Percentiles rank a stretch among this genome's conserved stretches.
phyloP scores from a whole-genome alignment of 139 green algal genomes.

The Monoraphidium neglectum region DNA sequence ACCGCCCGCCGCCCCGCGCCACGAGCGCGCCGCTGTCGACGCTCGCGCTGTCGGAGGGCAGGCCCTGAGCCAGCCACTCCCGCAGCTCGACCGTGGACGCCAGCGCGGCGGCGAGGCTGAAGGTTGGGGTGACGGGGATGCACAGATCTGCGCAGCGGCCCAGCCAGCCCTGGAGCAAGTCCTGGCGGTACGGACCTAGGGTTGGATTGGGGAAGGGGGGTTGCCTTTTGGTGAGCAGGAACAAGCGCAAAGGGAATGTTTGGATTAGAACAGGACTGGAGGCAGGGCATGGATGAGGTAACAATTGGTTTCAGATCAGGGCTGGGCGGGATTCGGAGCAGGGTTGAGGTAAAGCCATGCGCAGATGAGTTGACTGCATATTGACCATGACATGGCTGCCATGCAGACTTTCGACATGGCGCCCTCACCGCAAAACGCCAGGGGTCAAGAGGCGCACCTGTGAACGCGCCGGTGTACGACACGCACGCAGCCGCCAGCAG shows the following conservation, averaged over 20 bases:
- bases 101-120: constrained; percentile 48
- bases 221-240: too few species aligned
- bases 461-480: constrained; percentile 83
- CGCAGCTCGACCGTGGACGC: constrained; percentile 61
- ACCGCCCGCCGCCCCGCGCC: constrained; percentile 51
- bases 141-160: constrained; percentile 33
- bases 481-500: constrained; percentile 78
- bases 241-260: too few species aligned
- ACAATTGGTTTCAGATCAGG: too few species aligned
- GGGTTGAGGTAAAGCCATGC: too few species aligned
- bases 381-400: too few species aligned
- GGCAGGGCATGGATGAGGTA: too few species aligned
- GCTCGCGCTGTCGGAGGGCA: constrained; percentile 72
- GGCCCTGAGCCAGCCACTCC: constrained; percentile 63
- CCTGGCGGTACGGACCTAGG: constrained; percentile 41
- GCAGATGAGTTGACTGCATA: too few species aligned
- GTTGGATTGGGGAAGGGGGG: too few species aligned
- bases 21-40: constrained; percentile 80
- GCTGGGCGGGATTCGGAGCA: too few species aligned
- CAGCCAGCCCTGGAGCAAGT: constrained; percentile 55
- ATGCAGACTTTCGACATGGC: background rate
- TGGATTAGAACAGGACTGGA: too few species aligned
- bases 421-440: constrained; percentile 1
- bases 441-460: constrained; percentile 37
- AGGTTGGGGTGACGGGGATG: constrained; percentile 56